Conservation (phyloP, 345 rosid genomes). For the Melaleuca quinquenervia region DNA sequence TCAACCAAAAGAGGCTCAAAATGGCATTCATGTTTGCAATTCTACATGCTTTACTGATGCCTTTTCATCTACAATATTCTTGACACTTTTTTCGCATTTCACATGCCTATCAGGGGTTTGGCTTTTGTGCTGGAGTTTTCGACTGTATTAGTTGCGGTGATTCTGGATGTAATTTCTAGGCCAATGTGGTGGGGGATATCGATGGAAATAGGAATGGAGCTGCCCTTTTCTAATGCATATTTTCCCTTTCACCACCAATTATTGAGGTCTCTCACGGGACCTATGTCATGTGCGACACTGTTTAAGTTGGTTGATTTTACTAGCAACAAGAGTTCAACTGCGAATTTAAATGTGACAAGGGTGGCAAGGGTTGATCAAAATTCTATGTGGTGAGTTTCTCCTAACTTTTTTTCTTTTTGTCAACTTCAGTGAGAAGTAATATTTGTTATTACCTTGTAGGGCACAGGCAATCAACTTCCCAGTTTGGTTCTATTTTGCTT, state of each 20-base stretch:
- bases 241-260: slow-evolving; percentile 35
- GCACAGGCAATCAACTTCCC: slow-evolving; percentile 73
- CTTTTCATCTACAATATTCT: neutral
- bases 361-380: slow-evolving; percentile 27
- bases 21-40: neutral
- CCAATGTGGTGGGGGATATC: slow-evolving; percentile 65
- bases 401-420: neutral
- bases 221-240: slow-evolving; percentile 60
- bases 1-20: neutral
- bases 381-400: slow-evolving; percentile 48
- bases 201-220: slow-evolving; percentile 38
- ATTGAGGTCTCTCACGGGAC: slow-evolving; percentile 40
- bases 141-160: slow-evolving; percentile 33
- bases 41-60: neutral
- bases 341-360: slow-evolving; percentile 13
- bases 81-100: neutral
- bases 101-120: slow-evolving; percentile 50
- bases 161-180: slow-evolving; percentile 44
- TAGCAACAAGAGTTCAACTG: slow-evolving; percentile 3
- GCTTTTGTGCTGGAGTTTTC: slow-evolving; percentile 42
- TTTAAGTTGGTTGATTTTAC: slow-evolving; percentile 26
- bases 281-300: slow-evolving; percentile 30
- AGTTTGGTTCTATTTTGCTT: slow-evolving; percentile 73
- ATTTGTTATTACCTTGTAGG: slow-evolving; percentile 32
- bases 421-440: neutral